These are phyloP conservation scores for Anaeromyces robustus DNA, from an alignment of 192 early-diverging fungal genomes.

Conservation along the genomic window DNA sequence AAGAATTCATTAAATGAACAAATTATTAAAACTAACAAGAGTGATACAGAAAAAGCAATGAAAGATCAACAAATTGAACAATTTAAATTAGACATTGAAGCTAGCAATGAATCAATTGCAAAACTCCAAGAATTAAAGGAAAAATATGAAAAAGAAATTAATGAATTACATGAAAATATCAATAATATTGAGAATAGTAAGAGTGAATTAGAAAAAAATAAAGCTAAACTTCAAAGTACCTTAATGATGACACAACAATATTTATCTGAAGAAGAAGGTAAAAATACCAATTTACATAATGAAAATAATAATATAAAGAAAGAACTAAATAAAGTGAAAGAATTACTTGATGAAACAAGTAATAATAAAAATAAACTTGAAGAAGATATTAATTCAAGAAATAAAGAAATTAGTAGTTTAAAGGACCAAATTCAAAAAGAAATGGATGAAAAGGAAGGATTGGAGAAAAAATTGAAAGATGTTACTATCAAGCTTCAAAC, in stretches of 20 bases:
- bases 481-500: constrained; percentile 22
- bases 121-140: constrained; percentile 26
- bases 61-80: constrained; percentile 31
- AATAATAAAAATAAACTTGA: constrained; percentile 20
- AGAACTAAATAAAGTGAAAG: constrained; percentile 15
- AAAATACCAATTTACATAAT: constrained; percentile 16
- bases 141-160: constrained; percentile 19
- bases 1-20: constrained; percentile 13
- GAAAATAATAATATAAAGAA: constrained; percentile 15
- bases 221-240: constrained; percentile 22
- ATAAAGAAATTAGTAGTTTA: constrained; percentile 22
- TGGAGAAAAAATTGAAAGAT: constrained; percentile 29
- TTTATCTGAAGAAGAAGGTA: constrained; percentile 21
- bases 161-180: constrained; percentile 21
- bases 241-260: constrained; percentile 25
- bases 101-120: constrained; percentile 11
- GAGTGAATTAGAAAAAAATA: constrained; percentile 20
- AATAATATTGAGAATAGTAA: constrained; percentile 16
- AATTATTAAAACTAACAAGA: constrained; percentile 14
- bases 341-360: constrained; percentile 15
- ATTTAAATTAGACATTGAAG: constrained; percentile 26
- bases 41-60: constrained; percentile 31
- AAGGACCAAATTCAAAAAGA: constrained; percentile 17
- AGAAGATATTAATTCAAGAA: constrained; percentile 17
- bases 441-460: constrained; percentile 20